phyloP scores from a whole-genome alignment of 768 basidiomycete genomes.

The Paxillus involutus region DNA sequence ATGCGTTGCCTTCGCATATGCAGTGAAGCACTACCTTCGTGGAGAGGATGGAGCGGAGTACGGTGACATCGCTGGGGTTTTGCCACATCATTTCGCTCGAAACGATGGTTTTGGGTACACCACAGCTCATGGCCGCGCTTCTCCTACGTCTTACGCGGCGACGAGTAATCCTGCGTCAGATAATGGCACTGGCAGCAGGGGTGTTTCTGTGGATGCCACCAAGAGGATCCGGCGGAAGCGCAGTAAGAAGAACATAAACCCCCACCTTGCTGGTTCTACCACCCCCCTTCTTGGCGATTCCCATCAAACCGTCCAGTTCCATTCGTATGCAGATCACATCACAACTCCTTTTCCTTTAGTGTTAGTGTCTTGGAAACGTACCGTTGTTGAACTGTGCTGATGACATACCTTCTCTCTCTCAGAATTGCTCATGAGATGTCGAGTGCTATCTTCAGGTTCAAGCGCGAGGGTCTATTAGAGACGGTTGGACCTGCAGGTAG shows the following conservation, averaged over 20 bases:
- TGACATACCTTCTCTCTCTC: neutral
- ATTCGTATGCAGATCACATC: slow-evolving; percentile 53
- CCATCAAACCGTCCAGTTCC: slow-evolving; percentile 60
- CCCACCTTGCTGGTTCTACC: slow-evolving; percentile 31
- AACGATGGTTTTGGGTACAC: slow-evolving; percentile 44
- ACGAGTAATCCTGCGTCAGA: slow-evolving; percentile 34
- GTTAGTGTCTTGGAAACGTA: slow-evolving; percentile 38
- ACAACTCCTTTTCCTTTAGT: slow-evolving; percentile 82
- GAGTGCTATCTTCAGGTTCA: slow-evolving; percentile 67
- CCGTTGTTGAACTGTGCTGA: neutral
- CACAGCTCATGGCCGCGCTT: slow-evolving; percentile 30
- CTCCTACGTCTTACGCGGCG: slow-evolving; percentile 42
- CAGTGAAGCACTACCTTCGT: slow-evolving; percentile 79
- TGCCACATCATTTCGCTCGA: slow-evolving; percentile 61
- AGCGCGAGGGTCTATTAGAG: slow-evolving; percentile 80
- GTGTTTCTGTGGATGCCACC: slow-evolving; percentile 47
- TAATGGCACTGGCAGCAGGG: slow-evolving; percentile 13
- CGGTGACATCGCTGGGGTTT: slow-evolving; percentile 62
- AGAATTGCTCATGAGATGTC: slow-evolving; percentile 85
- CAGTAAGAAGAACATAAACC: slow-evolving; percentile 53
- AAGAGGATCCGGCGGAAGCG: slow-evolving; percentile 72
- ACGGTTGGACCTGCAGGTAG: slow-evolving; percentile 76
- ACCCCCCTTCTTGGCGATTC: slow-evolving; percentile 65
- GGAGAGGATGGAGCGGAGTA: slow-evolving; percentile 76
- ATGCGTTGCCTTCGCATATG: slow-evolving; percentile 67